A percentile compares a stretch with the other conserved stretches of the same genome.
Conservation (phyloP, 1,284 basidiomycete genomes). For the Taiwanofungus camphoratus region DNA sequence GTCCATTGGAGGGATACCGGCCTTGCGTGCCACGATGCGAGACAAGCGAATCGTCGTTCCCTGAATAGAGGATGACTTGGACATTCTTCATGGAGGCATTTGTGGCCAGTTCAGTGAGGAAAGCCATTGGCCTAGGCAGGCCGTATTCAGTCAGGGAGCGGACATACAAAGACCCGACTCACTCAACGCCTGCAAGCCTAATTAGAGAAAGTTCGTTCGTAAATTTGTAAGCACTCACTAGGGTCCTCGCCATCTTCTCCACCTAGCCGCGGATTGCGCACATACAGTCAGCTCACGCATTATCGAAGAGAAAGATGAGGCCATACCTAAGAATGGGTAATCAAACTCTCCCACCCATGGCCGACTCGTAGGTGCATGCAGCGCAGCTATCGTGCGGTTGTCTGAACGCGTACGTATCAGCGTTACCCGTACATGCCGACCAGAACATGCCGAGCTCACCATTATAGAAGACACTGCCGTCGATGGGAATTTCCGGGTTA, state of each 20-base stretch:
- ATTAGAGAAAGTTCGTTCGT: background rate
- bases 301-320: conserved; percentile 1
- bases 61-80: conserved; percentile 55
- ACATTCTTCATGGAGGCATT: conserved; percentile 49
- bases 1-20: conserved; percentile 22
- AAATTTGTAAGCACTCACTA: conserved; percentile 30
- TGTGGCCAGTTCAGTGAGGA: conserved; percentile 57
- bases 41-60: conserved; percentile 63
- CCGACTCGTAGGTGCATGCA: conserved; percentile 65
- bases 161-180: conserved; percentile 17
- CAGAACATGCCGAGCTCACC: conserved; percentile 35
- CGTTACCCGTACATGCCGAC: background rate
- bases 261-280: too few relatives aligned
- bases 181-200: conserved; percentile 39
- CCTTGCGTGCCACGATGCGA: conserved; percentile 62
- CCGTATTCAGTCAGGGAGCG: too few relatives aligned
- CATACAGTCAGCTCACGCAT: too few relatives aligned
- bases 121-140: conserved; percentile 48
- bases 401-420: conserved; percentile 31
- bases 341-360: conserved; percentile 39
- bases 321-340: conserved; percentile 26
- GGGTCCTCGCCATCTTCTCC: conserved; percentile 33
- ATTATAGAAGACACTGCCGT: conserved; percentile 46
- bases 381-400: conserved; percentile 44
- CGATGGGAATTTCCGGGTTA: conserved; percentile 28